These are phyloP conservation scores for Mrakia frigida DNA, from an alignment of 768 basidiomycete species.

Conservation along the genomic window DNA sequence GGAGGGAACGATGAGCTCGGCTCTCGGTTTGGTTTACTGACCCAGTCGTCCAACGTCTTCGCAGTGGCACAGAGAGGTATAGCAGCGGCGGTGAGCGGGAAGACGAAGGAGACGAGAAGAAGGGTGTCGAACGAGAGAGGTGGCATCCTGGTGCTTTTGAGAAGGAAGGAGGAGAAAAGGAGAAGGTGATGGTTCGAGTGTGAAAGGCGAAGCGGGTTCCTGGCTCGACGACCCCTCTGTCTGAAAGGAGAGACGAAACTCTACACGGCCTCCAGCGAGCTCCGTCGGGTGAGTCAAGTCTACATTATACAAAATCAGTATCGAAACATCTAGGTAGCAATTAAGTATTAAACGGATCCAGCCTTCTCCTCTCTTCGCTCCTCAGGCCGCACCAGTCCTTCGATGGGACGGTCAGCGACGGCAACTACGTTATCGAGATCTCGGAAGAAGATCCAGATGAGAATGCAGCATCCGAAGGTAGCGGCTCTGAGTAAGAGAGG, in stretches of 20 bases:
- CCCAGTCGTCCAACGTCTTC: not conserved
- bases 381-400: too few relatives aligned
- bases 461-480: not conserved
- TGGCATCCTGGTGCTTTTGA: not conserved
- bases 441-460: conserved; percentile 23
- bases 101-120: not conserved
- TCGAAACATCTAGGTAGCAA: too few relatives aligned
- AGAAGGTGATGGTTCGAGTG: not conserved
- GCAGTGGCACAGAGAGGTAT: not conserved
- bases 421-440: conserved; percentile 7
- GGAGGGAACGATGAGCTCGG: not conserved
- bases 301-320: too few relatives aligned
- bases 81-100: not conserved
- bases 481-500: not conserved
- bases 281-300: too few relatives aligned
- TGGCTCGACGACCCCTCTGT: too few relatives aligned
- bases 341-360: too few relatives aligned
- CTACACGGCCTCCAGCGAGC: too few relatives aligned
- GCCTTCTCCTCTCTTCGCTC: too few relatives aligned
- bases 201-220: too few relatives aligned
- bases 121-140: not conserved
- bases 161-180: too few relatives aligned
- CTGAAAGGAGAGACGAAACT: too few relatives aligned
- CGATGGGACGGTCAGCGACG: too few relatives aligned
- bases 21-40: not conserved